These are phyloP conservation scores for Fusarium globosum DNA, from an alignment of 2,329 filamentous ascomycete species.

Conservation along the genomic window DNA sequence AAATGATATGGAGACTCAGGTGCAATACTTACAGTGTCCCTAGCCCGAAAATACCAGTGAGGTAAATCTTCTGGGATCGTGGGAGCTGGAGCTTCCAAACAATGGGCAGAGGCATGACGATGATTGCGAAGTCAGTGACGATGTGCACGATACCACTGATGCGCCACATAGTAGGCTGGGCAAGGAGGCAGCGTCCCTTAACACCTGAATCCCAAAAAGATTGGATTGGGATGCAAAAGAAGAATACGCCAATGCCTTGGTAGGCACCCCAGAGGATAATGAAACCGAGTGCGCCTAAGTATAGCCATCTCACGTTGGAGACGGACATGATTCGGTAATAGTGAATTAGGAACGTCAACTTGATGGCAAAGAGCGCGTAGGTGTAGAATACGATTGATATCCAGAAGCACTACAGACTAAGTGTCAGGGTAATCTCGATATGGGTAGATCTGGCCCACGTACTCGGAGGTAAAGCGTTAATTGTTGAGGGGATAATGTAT, in stretches of 20 bases:
- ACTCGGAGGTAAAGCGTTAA: slow-evolving; percentile 11
- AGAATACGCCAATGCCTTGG: background rate
- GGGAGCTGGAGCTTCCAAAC: slow-evolving; percentile 28
- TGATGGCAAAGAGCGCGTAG: background rate
- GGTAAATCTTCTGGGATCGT: slow-evolving; percentile 9
- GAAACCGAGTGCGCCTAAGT: background rate
- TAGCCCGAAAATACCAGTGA: slow-evolving; percentile 25
- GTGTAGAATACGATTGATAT: slow-evolving; percentile 31
- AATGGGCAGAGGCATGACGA: slow-evolving; percentile 27
- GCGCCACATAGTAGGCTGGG: slow-evolving; percentile 1
- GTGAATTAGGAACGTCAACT: slow-evolving; percentile 32
- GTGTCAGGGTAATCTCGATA: rapidly evolving
- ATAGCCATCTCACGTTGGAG: slow-evolving; percentile 20
- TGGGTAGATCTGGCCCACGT: rapidly evolving
- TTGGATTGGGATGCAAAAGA: slow-evolving; percentile 15
- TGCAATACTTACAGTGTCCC: slow-evolving; percentile 23
- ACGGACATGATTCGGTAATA: slow-evolving; percentile 34
- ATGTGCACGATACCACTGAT: slow-evolving; percentile 24
- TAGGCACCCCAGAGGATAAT: background rate
- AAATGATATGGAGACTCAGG: rapidly evolving
- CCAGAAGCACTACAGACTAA: slow-evolving; percentile 25
- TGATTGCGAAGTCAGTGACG: slow-evolving; percentile 22
- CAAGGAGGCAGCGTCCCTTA: background rate
- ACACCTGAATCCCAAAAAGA: slow-evolving; percentile 24
- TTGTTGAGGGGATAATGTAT: background rate